phyloP scores from a whole-genome alignment of 2,329 filamentous ascomycete genomes.

The Neurospora crassa region DNA sequence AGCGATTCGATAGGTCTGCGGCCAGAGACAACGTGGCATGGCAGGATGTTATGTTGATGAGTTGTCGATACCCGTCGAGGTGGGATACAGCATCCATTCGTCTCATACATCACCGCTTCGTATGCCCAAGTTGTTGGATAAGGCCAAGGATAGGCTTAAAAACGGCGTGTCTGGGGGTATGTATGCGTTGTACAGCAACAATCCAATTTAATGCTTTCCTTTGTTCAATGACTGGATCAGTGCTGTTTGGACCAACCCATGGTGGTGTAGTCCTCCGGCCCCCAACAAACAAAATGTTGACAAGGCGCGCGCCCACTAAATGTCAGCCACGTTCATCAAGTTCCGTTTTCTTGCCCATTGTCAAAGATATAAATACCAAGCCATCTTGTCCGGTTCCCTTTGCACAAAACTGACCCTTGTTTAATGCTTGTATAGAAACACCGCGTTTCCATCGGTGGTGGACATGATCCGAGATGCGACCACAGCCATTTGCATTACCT shows the following conservation, averaged over 20 bases:
- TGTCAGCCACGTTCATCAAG: constrained; percentile 23
- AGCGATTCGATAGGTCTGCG: constrained; percentile 7
- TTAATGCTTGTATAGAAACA: neutral
- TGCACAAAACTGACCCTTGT: neutral
- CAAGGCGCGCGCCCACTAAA: constrained; percentile 20
- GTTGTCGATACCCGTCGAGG: constrained; percentile 15
- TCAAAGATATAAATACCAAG: constrained; percentile 12
- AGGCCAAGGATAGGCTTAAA: neutral
- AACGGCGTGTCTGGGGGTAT: neutral
- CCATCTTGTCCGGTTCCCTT: constrained; percentile 14
- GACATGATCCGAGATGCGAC: neutral
- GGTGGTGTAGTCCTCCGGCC: constrained; percentile 1
- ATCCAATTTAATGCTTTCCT: constrained; percentile 13
- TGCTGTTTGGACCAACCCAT: constrained; percentile 7
- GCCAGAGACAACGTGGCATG: constrained; percentile 7
- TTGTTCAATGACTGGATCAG: constrained; percentile 13
- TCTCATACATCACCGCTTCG: constrained; percentile 7
- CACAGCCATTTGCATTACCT: neutral
- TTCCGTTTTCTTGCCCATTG: constrained; percentile 19
- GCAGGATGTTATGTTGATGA: constrained; percentile 8
- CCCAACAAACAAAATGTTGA: neutral
- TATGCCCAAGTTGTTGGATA: constrained; percentile 1
- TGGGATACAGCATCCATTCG: constrained; percentile 7
- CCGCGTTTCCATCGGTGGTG: neutral
- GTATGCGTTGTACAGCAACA: constrained; percentile 12